Base-by-base conservation (phyloP, 768 basidiomycete genomes). In the Agrocybe praecox region DNA sequence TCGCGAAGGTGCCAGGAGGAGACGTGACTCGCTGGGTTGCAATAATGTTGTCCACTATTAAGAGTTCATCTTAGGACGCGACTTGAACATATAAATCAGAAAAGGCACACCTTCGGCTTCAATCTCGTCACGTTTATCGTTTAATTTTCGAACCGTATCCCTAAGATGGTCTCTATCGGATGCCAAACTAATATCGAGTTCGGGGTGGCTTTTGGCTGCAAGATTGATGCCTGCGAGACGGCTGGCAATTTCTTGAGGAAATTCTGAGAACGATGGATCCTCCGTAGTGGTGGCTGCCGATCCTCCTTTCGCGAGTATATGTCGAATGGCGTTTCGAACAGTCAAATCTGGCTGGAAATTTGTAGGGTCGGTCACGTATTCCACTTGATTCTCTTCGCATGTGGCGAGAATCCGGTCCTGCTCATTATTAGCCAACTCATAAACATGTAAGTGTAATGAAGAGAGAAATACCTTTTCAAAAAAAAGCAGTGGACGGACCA, bases 321-420 rank as follows among this genome's bases (percentile, higher is more conserved):
- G 75, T n/a, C 92, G 84, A 33, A 94, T 77, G 17, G 83, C 81
- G 69, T 94, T 94, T 17, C 92, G 80, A 33, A 85, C 69, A 0
- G 92, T 92, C 42, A 90, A 56, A 6, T 79, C 77, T 2, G 91
- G 89, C 61, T 92, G 86, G 54, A 87, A 85, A 65, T 94, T 94
- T 17, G 90, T 89, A 0, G 73, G 69, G 64, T 94, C 92, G 18
- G 74, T 72, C 42, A 88, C 77, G 68, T 87, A 94, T 55, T 78
- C 72, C 8, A 93, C 68, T 1, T 71, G 67, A 59, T 91, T 75
- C 11, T 73, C 82, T 45, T 86, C 79, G 61, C 92, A 94, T 0
- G 92, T 94, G 8, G 86, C 88, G 1, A 94, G 70, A n/a, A 94
- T 82, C 56, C 91, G 84, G 52, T 89, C 85, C 92, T 94, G n/a